These are phyloP conservation scores for Pseudocercospora musae DNA, from an alignment of 2,329 filamentous ascomycete genomes.

Conservation along the genomic window DNA sequence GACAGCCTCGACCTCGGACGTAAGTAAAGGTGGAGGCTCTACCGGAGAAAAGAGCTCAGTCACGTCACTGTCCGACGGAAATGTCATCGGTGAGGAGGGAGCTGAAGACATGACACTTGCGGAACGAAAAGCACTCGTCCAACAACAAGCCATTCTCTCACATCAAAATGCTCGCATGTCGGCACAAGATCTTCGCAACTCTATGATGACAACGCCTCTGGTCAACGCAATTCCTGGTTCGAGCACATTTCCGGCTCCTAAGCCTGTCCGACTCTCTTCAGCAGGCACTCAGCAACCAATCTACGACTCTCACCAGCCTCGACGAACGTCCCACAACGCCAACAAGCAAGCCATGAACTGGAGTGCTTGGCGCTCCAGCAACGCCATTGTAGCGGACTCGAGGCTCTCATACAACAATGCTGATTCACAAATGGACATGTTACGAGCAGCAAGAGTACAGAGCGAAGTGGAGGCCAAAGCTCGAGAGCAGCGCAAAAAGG, in stretches of 20 bases:
- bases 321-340: conserved; percentile 46
- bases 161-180: conserved; percentile 7
- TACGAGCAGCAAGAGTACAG: conserved; percentile 59
- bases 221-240: neutral
- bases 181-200: conserved; percentile 2
- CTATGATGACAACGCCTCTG: conserved; percentile 2
- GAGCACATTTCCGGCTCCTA: neutral
- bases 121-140: conserved; percentile 51
- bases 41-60: conserved; percentile 15
- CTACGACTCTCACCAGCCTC: conserved; percentile 57
- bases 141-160: conserved; percentile 22
- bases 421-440: conserved; percentile 44
- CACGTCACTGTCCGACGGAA: conserved; percentile 19
- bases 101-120: conserved; percentile 70
- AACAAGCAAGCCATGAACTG: conserved; percentile 42
- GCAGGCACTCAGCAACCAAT: conserved; percentile 6
- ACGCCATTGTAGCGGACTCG: conserved; percentile 42
- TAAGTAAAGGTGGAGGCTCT: conserved; percentile 9
- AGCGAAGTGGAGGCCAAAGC: conserved; percentile 56
- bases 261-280: conserved; percentile 13
- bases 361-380: conserved; percentile 58
- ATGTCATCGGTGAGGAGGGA: conserved; percentile 33
- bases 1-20: conserved; percentile 13
- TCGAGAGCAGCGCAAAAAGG: conserved; percentile 56
- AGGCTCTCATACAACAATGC: conserved; percentile 21